Evolutionary conservation across 805 yeast genomes (phyloP).

Genomic region (Wickerhamiella nectarea): DNA sequence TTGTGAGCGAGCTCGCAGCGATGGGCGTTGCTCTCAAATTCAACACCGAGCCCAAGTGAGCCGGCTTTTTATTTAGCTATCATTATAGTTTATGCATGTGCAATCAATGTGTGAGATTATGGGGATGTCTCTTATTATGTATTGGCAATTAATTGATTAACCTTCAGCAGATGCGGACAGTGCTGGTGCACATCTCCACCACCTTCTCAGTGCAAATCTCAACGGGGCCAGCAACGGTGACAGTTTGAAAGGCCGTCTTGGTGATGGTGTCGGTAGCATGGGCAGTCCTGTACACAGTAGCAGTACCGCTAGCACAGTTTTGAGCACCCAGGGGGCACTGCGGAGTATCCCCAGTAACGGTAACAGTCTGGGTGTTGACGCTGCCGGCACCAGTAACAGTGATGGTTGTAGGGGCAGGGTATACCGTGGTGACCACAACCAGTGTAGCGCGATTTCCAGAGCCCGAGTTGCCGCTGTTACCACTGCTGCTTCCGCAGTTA

Average conservation of each 20-base stretch:
- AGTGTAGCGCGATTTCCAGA: neutral
- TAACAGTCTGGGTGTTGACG: neutral
- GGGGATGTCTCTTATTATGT: too few relatives aligned
- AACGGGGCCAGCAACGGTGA: neutral
- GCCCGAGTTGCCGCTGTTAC: too few relatives aligned
- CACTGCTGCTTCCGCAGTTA: neutral
- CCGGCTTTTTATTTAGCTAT: neutral
- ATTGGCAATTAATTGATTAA: too few relatives aligned
- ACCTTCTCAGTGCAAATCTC: neutral
- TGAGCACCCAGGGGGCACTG: neutral
- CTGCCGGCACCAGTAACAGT: slow-evolving; percentile 1
- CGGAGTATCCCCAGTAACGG: neutral
- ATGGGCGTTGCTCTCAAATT: slow-evolving; percentile 94
- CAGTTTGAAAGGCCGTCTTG: neutral
- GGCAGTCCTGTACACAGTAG: neutral
- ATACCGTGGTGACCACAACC: slow-evolving; percentile 4
- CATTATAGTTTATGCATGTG: neutral
- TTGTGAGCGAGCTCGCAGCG: slow-evolving; percentile 90
- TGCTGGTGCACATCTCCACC: neutral
- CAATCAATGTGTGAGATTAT: too few relatives aligned
- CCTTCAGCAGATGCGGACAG: neutral
- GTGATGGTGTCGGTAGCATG: neutral
- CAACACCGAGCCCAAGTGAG: slow-evolving; percentile 50
- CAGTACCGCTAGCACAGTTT: neutral
- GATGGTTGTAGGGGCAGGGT: neutral